These are phyloP conservation scores for Russula compacta DNA, from an alignment of 768 basidiomycete genomes.

Conservation along the genomic window DNA sequence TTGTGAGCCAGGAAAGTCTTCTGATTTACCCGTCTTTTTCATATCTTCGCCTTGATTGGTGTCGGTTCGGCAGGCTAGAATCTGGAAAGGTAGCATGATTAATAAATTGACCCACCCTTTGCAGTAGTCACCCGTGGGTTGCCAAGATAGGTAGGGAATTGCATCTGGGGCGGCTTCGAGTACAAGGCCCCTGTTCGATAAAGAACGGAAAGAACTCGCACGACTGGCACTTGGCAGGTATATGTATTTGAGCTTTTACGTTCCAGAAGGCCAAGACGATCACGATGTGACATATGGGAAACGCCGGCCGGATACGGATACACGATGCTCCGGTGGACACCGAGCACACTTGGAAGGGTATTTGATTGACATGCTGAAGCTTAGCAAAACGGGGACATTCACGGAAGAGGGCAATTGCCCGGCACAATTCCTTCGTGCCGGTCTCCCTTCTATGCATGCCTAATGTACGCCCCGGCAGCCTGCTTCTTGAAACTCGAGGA, in stretches of 20 bases:
- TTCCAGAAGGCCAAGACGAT: background rate
- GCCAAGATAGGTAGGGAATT: background rate
- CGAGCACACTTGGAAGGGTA: background rate
- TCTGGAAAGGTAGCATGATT: no score
- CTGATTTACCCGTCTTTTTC: no score
- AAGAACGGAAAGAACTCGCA: background rate
- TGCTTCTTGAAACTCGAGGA: background rate
- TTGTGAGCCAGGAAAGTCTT: no score
- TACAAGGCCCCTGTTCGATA: background rate
- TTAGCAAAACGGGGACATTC: background rate
- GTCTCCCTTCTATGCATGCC: background rate
- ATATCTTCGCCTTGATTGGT: no score
- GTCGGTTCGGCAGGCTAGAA: no score
- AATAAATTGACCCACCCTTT: no score
- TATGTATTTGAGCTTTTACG: background rate
- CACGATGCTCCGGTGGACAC: background rate
- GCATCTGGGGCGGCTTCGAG: background rate
- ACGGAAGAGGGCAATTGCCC: background rate
- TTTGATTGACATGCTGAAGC: slow-evolving; percentile 9
- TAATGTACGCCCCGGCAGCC: background rate
- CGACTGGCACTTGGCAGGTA: background rate
- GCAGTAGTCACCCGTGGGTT: background rate
- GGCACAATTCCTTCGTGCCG: background rate
- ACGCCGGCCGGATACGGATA: background rate
- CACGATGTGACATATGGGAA: background rate